A percentile compares a stretch with the other conserved stretches of the same genome.
Evolutionary conservation across 768 basidiomycete species (phyloP).

Genomic region (Naganishia vaughanmartiniae): DNA sequence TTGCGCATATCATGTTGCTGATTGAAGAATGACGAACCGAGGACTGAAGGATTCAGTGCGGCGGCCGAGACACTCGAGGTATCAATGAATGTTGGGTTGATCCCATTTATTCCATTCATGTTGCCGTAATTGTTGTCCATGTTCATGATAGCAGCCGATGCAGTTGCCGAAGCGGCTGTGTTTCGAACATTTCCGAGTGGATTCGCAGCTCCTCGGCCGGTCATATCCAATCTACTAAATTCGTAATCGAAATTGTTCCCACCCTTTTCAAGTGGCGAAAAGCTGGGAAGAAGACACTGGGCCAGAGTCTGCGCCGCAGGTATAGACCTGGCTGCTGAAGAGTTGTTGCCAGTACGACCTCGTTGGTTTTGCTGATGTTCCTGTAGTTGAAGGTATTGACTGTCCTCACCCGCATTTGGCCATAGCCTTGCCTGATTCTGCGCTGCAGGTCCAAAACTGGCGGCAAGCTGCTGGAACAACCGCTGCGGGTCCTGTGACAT

Average conservation of each 20-base stretch:
- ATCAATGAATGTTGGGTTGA: constrained; percentile 16
- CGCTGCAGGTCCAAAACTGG: background rate
- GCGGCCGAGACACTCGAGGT: background rate
- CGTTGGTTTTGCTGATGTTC: background rate
- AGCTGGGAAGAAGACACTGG: constrained; percentile 17
- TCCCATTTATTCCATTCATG: constrained; percentile 15
- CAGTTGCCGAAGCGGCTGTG: background rate
- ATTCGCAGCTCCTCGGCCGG: background rate
- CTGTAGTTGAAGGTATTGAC: background rate
- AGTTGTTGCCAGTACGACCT: background rate
- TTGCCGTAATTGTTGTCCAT: constrained; percentile 10
- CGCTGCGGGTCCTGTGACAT: constrained; percentile 11
- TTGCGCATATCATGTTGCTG: background rate
- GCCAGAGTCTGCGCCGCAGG: constrained; percentile 4
- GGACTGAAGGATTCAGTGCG: background rate
- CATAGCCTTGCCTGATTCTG: background rate
- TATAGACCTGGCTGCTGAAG: background rate
- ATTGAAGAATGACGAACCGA: constrained; percentile 7
- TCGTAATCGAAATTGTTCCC: constrained; percentile 18
- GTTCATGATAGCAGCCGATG: constrained; percentile 14
- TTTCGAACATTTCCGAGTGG: background rate
- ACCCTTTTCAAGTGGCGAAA: constrained; percentile 16
- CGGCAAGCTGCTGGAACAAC: constrained; percentile 3
- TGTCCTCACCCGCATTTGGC: background rate
- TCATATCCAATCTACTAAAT: constrained; percentile 19